Evolutionary conservation across 495 filamentous ascomycete genomes (phyloP).

Genomic region (Podospora comata): DNA sequence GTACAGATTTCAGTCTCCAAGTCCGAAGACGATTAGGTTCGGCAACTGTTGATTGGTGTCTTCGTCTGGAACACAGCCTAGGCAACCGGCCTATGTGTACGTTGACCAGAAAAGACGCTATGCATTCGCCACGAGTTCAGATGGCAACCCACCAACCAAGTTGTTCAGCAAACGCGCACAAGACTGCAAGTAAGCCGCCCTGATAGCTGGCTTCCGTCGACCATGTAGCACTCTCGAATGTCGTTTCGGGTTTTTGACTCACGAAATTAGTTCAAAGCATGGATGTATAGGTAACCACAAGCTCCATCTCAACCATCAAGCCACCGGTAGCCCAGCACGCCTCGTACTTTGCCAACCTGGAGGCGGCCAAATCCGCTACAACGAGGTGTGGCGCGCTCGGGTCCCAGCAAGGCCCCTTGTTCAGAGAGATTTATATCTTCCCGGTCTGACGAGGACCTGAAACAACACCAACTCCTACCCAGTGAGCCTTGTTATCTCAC

Average conservation of each 20-base stretch:
- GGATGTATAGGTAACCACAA: background rate
- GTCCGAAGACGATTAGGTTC: background rate
- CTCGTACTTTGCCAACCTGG: background rate
- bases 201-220: background rate
- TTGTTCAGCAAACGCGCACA: background rate
- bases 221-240: background rate
- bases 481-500: slow-evolving; percentile 14
- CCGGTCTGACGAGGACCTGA: slow-evolving; percentile 22
- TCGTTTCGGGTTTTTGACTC: background rate
- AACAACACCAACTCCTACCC: slow-evolving; percentile 20
- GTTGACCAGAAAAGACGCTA: slow-evolving; percentile 1
- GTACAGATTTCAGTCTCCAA: background rate
- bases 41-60: background rate
- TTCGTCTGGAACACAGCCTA: background rate
- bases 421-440: slow-evolving; percentile 13
- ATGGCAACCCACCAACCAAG: background rate
- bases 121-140: background rate
- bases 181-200: background rate
- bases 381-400: background rate
- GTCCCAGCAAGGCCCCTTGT: slow-evolving; percentile 12
- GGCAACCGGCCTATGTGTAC: background rate
- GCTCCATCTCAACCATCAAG: background rate
- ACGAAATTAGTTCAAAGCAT: background rate
- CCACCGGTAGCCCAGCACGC: background rate
- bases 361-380: background rate